Conservation (phyloP, 2,329 filamentous ascomycete species). For the Aspergillus ustus region DNA sequence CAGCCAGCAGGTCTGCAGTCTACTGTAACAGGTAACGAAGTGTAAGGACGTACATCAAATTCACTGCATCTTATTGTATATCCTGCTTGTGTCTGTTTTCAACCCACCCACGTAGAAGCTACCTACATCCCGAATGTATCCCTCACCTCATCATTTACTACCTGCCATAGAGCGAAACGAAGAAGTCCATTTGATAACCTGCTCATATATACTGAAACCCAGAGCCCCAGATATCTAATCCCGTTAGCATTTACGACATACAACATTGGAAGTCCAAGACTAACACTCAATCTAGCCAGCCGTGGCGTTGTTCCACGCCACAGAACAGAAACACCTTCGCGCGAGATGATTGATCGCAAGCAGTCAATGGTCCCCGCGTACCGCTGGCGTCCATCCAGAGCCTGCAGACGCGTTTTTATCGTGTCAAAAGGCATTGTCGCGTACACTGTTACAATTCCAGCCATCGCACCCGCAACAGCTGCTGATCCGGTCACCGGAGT, state of each 20-base stretch:
- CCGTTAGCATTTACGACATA: not conserved
- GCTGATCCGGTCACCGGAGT: conserved; percentile 26
- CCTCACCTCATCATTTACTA: too few relatives aligned
- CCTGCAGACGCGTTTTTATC: conserved; percentile 50
- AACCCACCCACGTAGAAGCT: too few relatives aligned
- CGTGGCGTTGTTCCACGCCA: conserved; percentile 64
- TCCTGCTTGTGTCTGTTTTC: too few relatives aligned
- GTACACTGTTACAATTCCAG: conserved; percentile 56
- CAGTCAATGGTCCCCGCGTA: conserved; percentile 45
- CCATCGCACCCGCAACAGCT: conserved; percentile 63
- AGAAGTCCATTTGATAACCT: conserved; percentile 18
- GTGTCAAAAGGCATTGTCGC: conserved; percentile 51
- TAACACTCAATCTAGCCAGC: conserved; percentile 22
- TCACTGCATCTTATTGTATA: too few relatives aligned
- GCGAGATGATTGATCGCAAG: conserved; percentile 28
- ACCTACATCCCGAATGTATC: not conserved
- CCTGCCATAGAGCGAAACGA: not conserved
- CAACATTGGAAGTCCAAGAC: not conserved
- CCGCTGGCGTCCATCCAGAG: conserved; percentile 57
- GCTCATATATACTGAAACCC: conserved; percentile 24
- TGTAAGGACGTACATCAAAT: too few relatives aligned
- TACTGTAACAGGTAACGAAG: too few relatives aligned
- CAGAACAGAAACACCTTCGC: conserved; percentile 63
- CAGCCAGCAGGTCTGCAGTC: too few relatives aligned
- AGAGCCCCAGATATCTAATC: conserved; percentile 22